Conservation (phyloP, 148 eudicot species). For the Vaccinium macrocarpon region DNA sequence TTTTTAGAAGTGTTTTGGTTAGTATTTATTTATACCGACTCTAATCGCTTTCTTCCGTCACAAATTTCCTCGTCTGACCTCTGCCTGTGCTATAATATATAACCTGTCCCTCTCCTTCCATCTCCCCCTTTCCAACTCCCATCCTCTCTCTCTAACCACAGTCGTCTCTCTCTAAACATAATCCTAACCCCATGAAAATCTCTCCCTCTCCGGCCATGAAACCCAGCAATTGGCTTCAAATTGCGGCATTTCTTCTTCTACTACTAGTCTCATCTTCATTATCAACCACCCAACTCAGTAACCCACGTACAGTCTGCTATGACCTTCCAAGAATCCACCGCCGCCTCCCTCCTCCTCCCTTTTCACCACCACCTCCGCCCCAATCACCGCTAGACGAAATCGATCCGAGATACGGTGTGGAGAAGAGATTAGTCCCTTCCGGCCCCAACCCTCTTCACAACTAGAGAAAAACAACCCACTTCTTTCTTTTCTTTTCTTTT, state of each 20-base stretch:
- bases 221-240: neutral
- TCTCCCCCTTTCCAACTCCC: constrained; percentile 1
- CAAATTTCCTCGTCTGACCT: neutral
- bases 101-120: neutral
- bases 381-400: constrained; percentile 32
- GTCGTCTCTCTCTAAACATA: neutral
- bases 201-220: constrained; percentile 9
- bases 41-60: neutral
- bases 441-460: constrained; percentile 97
- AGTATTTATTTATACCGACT: no score
- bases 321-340: constrained; percentile 32
- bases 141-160: neutral
- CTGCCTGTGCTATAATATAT: constrained; percentile 1
- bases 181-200: constrained; percentile 3
- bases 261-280: neutral
- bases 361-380: constrained; percentile 8
- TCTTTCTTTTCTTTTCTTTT: neutral
- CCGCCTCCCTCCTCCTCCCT: constrained; percentile 29
- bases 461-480: constrained; percentile 19
- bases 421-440: constrained; percentile 82
- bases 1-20: no score
- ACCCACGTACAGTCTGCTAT: constrained; percentile 32
- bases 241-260: neutral
- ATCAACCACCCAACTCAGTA: constrained; percentile 6
- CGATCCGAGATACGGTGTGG: constrained; percentile 80